These are phyloP conservation scores for Periglandula ipomoeae DNA, from an alignment of 2,329 filamentous ascomycete genomes.

Conservation along the genomic window DNA sequence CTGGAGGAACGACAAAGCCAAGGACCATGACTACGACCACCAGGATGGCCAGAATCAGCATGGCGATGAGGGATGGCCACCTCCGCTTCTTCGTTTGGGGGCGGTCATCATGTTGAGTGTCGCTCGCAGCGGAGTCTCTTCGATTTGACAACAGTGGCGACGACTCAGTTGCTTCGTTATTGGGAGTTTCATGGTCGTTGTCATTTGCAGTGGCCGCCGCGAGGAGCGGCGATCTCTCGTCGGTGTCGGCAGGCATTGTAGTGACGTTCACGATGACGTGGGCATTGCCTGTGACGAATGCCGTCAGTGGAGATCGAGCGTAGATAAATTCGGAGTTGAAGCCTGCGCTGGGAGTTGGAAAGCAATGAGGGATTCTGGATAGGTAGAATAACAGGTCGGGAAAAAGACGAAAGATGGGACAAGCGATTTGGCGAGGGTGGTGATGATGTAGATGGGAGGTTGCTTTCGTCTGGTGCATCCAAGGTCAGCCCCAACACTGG, in stretches of 20 bases:
- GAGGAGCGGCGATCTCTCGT: conserved; percentile 36
- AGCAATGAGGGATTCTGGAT: not conserved
- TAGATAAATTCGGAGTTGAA: not conserved
- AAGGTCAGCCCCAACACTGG: not conserved
- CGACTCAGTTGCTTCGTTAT: conserved; percentile 28
- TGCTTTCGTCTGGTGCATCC: not conserved
- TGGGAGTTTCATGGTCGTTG: conserved; percentile 13
- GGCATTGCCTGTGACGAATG: not conserved
- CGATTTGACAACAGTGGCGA: conserved; percentile 39
- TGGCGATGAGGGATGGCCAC: conserved; percentile 74
- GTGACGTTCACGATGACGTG: conserved; percentile 1
- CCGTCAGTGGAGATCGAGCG: not conserved
- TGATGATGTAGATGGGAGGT: not conserved
- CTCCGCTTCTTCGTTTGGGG: conserved; percentile 21
- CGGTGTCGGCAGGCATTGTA: conserved; percentile 31
- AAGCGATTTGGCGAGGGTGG: no score
- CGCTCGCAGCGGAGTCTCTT: conserved; percentile 18
- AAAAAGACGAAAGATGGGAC: not conserved
- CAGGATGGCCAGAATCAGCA: conserved; percentile 53
- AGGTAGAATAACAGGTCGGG: not conserved
- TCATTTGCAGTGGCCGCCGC: conserved; percentile 21
- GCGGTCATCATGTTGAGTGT: conserved; percentile 23
- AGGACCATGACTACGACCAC: conserved; percentile 63
- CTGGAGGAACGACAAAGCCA: conserved; percentile 72
- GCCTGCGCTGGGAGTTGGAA: not conserved